These are phyloP conservation scores for Cryptosporidium sp. DNA, from an alignment of 169 alveolate species.

Conservation along the genomic window DNA sequence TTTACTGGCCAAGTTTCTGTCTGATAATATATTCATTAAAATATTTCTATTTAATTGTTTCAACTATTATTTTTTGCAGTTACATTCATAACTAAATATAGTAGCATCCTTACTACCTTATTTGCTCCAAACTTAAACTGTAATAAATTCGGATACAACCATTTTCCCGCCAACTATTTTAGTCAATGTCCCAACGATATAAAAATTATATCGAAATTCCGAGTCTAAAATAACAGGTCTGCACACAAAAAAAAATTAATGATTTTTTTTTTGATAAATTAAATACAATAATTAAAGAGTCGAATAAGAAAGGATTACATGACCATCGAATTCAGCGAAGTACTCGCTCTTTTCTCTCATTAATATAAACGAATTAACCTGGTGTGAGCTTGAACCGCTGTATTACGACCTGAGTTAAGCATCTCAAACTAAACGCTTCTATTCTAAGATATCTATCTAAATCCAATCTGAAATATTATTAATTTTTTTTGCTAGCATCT, in stretches of 20 bases:
- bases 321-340: not conserved
- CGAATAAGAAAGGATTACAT: too few relatives aligned
- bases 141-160: not conserved
- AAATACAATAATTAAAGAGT: too few relatives aligned
- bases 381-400: not conserved
- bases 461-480: too few relatives aligned
- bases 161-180: not conserved
- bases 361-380: not conserved
- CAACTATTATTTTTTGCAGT: not conserved
- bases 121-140: not conserved
- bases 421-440: not conserved
- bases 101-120: not conserved
- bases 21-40: not conserved
- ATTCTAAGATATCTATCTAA: too few relatives aligned
- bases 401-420: not conserved
- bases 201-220: too few relatives aligned
- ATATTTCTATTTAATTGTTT: not conserved
- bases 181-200: not conserved
- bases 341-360: not conserved
- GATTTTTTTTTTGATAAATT: too few relatives aligned
- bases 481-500: not conserved
- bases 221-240: not conserved
- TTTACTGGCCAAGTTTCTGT: not conserved
- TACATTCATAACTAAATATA: not conserved
- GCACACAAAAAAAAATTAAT: not conserved